Base-by-base conservation (phyloP, 225 moss, liverwort and hornwort species). In the Thuidium tamariscinum region DNA sequence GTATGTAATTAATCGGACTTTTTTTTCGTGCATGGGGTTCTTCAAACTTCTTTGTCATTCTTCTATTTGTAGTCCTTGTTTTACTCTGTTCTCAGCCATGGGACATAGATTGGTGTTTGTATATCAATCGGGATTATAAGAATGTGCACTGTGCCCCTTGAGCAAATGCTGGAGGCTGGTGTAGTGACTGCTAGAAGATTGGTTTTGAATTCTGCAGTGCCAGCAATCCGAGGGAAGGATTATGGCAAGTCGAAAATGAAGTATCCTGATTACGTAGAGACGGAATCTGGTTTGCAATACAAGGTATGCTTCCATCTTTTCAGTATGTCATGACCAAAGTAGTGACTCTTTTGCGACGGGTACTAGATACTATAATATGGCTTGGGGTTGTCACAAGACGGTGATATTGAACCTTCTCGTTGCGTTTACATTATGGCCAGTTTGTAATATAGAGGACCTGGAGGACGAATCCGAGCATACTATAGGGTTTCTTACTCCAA, bases 231-330 rank as follows among this genome's bases (percentile, higher is more conserved):
- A 76, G 96, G 99, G n/a, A 99, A 99, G 92, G 99, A 99, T 89
- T 99, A 99, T 86, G 99, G 99, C 41, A 99, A 99, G 83, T 77
- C 99, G 59, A 99, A 91, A 91, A 99, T 95, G 96, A 94, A 91
- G 86, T 97, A 95, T 81, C 88, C 99, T 86, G 97, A 99, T 90
- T 99, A 96, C 78, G 87, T 92, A 29, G 89, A 93, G 88, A 96
- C 99, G 69, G 84, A 92, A 51, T 95, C 97, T 81, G 99, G 99
- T 66, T 91, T 99, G 87, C 99, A 99, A 74, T 99, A 97, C 75
- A 97, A 97, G 95, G 97, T 96, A 54, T 68, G 82, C 72, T 84
- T 39, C 34, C 71, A 51, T 60, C 34, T 66, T 80, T 60, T 34
- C 74, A 30, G 25, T 76, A 61, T 69, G 60, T 69, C 34, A 56